A percentile compares a stretch with the other conserved stretches of the same genome.
phyloP scores from a whole-genome alignment of 2,329 filamentous ascomycete species.

The Colletotrichum echinochloae region DNA sequence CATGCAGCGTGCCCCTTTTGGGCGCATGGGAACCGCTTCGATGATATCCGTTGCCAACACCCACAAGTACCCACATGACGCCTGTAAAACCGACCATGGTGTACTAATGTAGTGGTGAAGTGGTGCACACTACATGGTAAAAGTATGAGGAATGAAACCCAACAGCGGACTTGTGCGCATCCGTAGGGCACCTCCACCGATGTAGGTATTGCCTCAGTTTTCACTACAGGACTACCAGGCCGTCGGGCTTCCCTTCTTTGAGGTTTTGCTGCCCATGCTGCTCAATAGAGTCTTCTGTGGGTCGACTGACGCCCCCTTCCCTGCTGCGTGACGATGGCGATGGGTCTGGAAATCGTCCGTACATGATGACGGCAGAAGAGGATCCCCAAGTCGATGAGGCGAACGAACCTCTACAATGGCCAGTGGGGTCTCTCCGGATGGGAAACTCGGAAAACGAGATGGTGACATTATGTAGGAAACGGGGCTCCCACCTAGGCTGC shows the following conservation, averaged over 20 bases:
- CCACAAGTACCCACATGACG: conserved; percentile 19
- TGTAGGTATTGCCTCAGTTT: background rate
- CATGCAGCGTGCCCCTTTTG: conserved; percentile 5
- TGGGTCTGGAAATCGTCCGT: conserved; percentile 4
- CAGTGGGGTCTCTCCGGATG: conserved; percentile 9
- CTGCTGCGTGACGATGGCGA: background rate
- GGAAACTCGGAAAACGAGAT: background rate
- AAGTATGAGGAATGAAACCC: too few species aligned
- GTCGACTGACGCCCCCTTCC: background rate
- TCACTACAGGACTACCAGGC: background rate
- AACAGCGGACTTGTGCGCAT: too few species aligned
- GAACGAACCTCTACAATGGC: conserved; percentile 4
- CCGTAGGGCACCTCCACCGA: background rate
- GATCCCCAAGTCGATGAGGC: conserved; percentile 13
- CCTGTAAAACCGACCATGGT: background rate
- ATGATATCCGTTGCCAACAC: conserved; percentile 5
- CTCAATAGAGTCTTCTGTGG: background rate
- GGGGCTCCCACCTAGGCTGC: background rate
- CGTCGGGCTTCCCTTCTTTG: background rate
- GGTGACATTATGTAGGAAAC: background rate
- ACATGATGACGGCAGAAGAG: conserved; percentile 26
- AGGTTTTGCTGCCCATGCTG: background rate
- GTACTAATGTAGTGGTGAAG: too few species aligned
- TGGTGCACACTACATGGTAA: background rate
- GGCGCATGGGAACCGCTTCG: conserved; percentile 13